Base-by-base conservation (phyloP, 768 basidiomycete genomes). In the Boletus sp. region DNA sequence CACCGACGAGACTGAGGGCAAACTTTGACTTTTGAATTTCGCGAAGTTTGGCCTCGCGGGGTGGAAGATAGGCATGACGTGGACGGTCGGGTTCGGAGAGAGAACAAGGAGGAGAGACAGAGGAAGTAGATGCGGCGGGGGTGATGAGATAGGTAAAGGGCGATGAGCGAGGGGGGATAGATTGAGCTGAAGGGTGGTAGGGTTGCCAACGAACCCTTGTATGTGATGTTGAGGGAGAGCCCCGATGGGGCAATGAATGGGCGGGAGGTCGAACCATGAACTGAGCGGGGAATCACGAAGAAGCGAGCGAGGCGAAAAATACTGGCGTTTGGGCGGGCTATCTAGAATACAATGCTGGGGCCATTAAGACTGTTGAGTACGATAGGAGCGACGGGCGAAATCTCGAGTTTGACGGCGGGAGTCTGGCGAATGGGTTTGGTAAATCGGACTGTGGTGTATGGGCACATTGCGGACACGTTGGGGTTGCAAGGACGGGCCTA, bases 131-230 rank as follows among this genome's bases (percentile, higher is more conserved):
- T 27, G 79, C 78, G 47, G 79, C 70, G 6, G 85, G 85, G 53
- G 86, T 87, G 71, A 80, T 72, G 55, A 83, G 76, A 75, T 77
- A 81, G 25, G 59, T 25, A 38, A 76, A 61, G 41, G 72, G 65
- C 41, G 74, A 60, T 37, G 74, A 66, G 32, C 65, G 69, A 47
- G 70, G 53, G 44, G 70, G 56, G 42, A 79, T 64, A 53, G 74
- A 67, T 42, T 72, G 72, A 50, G 72, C 66, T 50, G 77, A 69
- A 49, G 82, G 67, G 59, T 75, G 72, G 70, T 90, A 92, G 61
- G 89, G 89, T 74, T 90, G 90, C 88, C 89, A 91, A 63, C 90
- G 85, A 62, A 84, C 75, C 69, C 86, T 75, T 47, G 84, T 74
- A 61, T 88, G 83, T 54, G 87, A 76, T 1, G 83, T 79, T 21